Evolutionary conservation across 1,139 yeast genomes (phyloP).

Genomic region (Nematodospora anomalae): DNA sequence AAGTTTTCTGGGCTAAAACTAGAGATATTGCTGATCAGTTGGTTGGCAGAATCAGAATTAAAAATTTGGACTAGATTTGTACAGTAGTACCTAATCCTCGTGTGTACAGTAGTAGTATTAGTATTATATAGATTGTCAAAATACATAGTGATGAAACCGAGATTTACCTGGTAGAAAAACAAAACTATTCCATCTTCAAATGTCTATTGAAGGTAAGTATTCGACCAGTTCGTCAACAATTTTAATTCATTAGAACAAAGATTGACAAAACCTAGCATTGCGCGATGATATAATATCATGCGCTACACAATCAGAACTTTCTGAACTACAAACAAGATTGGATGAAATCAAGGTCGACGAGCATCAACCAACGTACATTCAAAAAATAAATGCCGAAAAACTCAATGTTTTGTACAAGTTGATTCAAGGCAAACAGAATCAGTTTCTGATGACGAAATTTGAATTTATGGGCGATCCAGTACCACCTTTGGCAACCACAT

Average conservation of each 20-base stretch:
- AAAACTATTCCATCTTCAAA: background rate
- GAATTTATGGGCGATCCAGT: slow-evolving; percentile 6
- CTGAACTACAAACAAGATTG: background rate
- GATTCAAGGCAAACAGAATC: slow-evolving; percentile 5
- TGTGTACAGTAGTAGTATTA: too few species aligned
- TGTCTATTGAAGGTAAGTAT: background rate
- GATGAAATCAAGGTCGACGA: slow-evolving; percentile 1
- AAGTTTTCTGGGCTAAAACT: slow-evolving; percentile 75
- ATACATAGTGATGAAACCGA: too few species aligned
- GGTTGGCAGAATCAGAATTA: slow-evolving; percentile 63
- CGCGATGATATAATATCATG: slow-evolving; percentile 1
- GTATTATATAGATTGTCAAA: background rate
- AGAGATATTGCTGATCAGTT: slow-evolving; percentile 81
- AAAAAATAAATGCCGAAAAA: slow-evolving; percentile 3
- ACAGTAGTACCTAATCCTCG: too few species aligned
- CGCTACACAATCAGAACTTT: background rate
- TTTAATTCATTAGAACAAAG: too few species aligned
- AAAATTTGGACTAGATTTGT: background rate
- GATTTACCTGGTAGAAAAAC: too few species aligned
- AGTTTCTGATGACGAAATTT: slow-evolving; percentile 2
- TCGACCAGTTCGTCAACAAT: too few species aligned
- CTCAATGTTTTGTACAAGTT: slow-evolving; percentile 4
- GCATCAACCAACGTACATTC: slow-evolving; percentile 1
- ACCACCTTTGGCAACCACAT: background rate
- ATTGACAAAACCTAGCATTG: background rate